Conservation (phyloP, 2,329 filamentous ascomycete genomes). For the Ceratocystis colombiana region DNA sequence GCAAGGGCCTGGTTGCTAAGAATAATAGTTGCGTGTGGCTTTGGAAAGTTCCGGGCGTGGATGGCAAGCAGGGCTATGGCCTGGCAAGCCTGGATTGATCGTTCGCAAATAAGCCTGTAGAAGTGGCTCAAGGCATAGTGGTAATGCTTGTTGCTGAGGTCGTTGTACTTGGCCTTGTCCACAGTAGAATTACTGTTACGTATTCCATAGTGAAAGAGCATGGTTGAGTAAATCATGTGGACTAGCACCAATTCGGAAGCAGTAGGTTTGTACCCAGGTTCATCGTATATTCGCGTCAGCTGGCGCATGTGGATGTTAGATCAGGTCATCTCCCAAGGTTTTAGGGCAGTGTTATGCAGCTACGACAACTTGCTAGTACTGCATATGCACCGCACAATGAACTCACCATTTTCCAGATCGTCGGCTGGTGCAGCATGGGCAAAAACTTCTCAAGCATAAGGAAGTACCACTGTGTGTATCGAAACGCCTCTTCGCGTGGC, state of each 20-base stretch:
- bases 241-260: constrained; percentile 58
- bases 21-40: constrained; percentile 64
- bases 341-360: neutral
- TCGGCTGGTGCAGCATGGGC: constrained; percentile 67
- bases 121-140: constrained; percentile 63
- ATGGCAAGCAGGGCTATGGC: constrained; percentile 61
- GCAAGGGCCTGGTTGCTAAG: constrained; percentile 55
- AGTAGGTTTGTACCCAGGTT: constrained; percentile 51
- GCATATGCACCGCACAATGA: neutral
- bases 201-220: constrained; percentile 66
- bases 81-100: constrained; percentile 58
- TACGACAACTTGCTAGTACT: too few species aligned
- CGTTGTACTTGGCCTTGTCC: constrained; percentile 46
- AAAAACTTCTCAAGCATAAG: constrained; percentile 59
- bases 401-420: constrained; percentile 57
- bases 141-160: constrained; percentile 65
- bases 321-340: neutral
- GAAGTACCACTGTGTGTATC: constrained; percentile 67
- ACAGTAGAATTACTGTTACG: constrained; percentile 52
- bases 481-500: constrained; percentile 52
- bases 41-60: constrained; percentile 67
- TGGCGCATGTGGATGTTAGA: constrained; percentile 29
- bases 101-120: constrained; percentile 52
- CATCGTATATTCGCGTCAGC: constrained; percentile 59
- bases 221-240: constrained; percentile 69